A percentile compares a stretch with the other conserved stretches of the same genome.
Evolutionary conservation across 352 stramenopile genomes (phyloP).

Genomic region (Phytophthora sp.): DNA sequence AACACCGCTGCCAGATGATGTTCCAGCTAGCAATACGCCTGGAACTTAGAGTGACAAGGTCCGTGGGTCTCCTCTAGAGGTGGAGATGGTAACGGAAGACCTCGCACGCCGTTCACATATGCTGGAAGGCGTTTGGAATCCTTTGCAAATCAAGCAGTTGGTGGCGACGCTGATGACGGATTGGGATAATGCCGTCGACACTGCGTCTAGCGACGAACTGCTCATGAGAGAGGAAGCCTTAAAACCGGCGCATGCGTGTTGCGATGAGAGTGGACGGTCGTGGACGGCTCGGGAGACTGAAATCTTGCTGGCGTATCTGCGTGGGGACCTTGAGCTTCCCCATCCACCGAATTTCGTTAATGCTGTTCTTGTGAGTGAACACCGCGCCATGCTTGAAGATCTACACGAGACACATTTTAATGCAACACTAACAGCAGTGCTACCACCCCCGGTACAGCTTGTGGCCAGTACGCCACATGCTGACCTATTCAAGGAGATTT

Average conservation of each 20-base stretch:
- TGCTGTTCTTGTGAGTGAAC: background rate
- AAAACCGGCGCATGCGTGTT: background rate
- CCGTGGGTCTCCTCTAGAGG: too few species aligned
- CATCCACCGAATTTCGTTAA: slow-evolving; percentile 9
- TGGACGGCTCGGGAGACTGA: background rate
- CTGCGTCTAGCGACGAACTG: background rate
- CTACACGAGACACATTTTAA: background rate
- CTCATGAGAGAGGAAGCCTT: background rate
- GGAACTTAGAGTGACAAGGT: background rate
- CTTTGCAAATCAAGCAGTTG: background rate
- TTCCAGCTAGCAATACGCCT: background rate
- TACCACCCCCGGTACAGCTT: background rate
- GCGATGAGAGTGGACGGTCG: background rate
- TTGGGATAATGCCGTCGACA: background rate
- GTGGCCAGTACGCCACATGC: background rate
- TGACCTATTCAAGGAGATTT: background rate
- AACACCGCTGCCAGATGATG: too few species aligned
- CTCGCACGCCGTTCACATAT: background rate
- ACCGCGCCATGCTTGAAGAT: slow-evolving; percentile 3
- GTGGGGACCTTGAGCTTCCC: background rate
- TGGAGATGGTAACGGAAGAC: background rate
- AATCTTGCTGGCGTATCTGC: background rate
- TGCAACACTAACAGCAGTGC: background rate
- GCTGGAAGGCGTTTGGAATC: slow-evolving; percentile 5
- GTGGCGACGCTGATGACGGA: background rate